Percentiles rank a stretch among this genome's conserved stretches.
These are phyloP conservation scores for Arthromyces matolae DNA, from an alignment of 768 basidiomycete species.

Conservation along the genomic window DNA sequence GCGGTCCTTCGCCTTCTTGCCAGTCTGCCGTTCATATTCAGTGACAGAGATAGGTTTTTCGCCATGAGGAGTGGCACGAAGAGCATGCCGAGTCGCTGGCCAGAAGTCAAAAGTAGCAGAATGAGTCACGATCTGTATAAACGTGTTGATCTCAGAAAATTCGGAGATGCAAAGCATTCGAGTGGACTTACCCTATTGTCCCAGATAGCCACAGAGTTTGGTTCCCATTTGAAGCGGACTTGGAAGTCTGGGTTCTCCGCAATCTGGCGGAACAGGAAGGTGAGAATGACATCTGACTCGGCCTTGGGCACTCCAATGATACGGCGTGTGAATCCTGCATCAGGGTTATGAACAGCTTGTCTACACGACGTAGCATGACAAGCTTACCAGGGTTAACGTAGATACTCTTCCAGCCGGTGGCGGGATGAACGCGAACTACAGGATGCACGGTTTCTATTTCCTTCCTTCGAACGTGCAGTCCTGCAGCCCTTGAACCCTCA, in stretches of 20 bases:
- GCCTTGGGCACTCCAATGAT: slow-evolving; percentile 78
- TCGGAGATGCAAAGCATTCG: background rate
- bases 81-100: slow-evolving; percentile 72
- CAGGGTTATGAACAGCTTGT: background rate
- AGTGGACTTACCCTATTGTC: slow-evolving; percentile 63
- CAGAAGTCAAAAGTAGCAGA: slow-evolving; percentile 82
- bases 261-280: slow-evolving; percentile 69
- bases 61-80: slow-evolving; percentile 79
- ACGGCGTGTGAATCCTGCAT: slow-evolving; percentile 69
- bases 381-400: slow-evolving; percentile 69
- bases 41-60: slow-evolving; percentile 75
- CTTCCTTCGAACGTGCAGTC: slow-evolving; percentile 65
- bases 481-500: slow-evolving; percentile 66
- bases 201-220: slow-evolving; percentile 80
- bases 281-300: slow-evolving; percentile 72
- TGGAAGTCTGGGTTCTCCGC: slow-evolving; percentile 69
- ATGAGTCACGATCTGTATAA: slow-evolving; percentile 63
- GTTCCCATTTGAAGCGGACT: slow-evolving; percentile 74
- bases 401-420: slow-evolving; percentile 80
- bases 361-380: background rate
- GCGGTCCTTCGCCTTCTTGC: slow-evolving; percentile 69
- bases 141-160: background rate
- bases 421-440: slow-evolving; percentile 79
- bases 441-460: slow-evolving; percentile 73
- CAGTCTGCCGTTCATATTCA: slow-evolving; percentile 60